Evolutionary conservation across 139 green algal species (phyloP).

Genomic region (Chlamydomonas eustigma): DNA sequence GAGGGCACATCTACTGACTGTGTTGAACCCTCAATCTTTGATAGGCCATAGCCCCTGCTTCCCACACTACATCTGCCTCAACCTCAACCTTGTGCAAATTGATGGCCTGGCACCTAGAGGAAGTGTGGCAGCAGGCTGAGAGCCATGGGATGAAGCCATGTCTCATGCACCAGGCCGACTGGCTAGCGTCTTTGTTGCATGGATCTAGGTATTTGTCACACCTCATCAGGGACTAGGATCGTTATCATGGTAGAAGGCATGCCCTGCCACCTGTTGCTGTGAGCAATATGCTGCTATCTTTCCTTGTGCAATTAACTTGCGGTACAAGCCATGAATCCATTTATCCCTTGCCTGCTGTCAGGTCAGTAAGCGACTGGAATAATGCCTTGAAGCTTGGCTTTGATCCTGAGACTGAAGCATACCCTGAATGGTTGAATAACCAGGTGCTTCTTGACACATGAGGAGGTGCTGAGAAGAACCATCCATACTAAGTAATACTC

Average conservation of each 20-base stretch:
- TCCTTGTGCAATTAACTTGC: too few relatives aligned
- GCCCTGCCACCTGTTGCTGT: too few relatives aligned
- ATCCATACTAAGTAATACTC: too few relatives aligned
- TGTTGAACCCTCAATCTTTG: too few relatives aligned
- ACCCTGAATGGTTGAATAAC: slow-evolving; percentile 40
- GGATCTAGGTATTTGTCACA: slow-evolving; percentile 24
- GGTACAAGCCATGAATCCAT: too few relatives aligned
- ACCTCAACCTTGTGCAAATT: slow-evolving; percentile 90
- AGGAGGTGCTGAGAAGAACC: too few relatives aligned
- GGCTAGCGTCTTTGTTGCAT: slow-evolving; percentile 67
- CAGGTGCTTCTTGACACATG: too few relatives aligned
- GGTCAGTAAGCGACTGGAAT: slow-evolving; percentile 80
- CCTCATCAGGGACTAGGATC: too few relatives aligned
- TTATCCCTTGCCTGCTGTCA: too few relatives aligned
- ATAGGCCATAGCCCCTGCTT: slow-evolving; percentile 63
- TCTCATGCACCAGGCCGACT: slow-evolving; percentile 80
- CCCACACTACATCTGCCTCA: slow-evolving; percentile 69
- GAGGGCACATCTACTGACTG: too few relatives aligned
- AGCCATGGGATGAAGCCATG: slow-evolving; percentile 17
- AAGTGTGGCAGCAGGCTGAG: slow-evolving; percentile 17
- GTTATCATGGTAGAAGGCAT: too few relatives aligned
- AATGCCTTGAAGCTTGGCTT: slow-evolving; percentile 93
- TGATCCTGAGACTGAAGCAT: slow-evolving; percentile 67
- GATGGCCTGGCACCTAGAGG: slow-evolving; percentile 61
- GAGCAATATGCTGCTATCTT: too few relatives aligned